Percentiles rank a stretch among this genome's conserved stretches.
Evolutionary conservation across 1,139 yeast species (phyloP).

Genomic region (Blastobotrys raffinosifermentans): DNA sequence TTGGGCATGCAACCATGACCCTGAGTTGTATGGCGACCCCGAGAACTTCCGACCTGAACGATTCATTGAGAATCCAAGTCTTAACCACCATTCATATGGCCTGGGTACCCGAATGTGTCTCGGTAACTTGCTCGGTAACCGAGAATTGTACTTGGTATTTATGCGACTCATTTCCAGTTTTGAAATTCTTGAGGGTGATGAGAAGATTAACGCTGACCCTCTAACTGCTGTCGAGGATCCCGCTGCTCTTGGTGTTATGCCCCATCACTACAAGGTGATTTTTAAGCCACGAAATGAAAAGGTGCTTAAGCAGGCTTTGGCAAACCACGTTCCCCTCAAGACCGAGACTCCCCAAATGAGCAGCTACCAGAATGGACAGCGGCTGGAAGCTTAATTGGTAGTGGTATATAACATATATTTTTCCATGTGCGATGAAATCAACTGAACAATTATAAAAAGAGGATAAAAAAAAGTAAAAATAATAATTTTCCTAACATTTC

Average conservation of each 20-base stretch:
- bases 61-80: conserved; percentile 40
- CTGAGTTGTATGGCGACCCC: conserved; percentile 40
- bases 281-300: conserved; percentile 17
- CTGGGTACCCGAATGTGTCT: conserved; percentile 64
- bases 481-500: background rate
- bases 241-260: conserved; percentile 17
- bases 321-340: no score
- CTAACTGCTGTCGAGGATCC: conserved; percentile 18
- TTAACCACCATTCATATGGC: conserved; percentile 56
- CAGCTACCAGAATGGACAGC: no score
- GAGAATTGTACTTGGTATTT: conserved; percentile 49
- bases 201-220: conserved; percentile 15
- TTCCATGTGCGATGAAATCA: no score
- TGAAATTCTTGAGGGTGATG: conserved; percentile 27
- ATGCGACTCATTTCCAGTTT: conserved; percentile 38
- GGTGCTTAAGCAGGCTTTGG: no score
- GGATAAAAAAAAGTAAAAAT: conserved; percentile 2
- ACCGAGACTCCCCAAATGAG: no score
- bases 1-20: conserved; percentile 65
- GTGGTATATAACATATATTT: no score
- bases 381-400: no score
- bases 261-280: conserved; percentile 14
- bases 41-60: conserved; percentile 50
- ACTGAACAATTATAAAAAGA: no score
- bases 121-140: conserved; percentile 54